Conservation (phyloP, 129 eudicot species). For the Arctium minus region DNA sequence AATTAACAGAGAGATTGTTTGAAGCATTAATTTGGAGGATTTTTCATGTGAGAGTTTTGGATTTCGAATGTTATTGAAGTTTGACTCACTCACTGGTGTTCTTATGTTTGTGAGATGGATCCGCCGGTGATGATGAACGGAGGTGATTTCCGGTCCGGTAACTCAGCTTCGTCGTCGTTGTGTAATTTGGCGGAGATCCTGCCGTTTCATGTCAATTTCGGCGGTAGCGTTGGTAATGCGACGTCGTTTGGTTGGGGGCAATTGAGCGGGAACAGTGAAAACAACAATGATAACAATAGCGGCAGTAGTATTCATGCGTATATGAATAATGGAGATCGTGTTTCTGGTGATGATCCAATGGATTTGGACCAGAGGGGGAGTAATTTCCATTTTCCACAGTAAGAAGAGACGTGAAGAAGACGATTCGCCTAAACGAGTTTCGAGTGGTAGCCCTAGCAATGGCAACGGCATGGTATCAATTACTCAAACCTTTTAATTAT, state of each 20-base stretch:
- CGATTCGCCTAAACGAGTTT: constrained; percentile 46
- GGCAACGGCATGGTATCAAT: constrained; percentile 50
- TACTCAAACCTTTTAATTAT: background rate
- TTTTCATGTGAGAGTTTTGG: background rate
- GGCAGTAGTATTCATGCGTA: constrained; percentile 23
- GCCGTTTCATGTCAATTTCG: constrained; percentile 59
- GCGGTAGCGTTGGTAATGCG: constrained; percentile 15
- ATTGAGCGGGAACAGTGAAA: background rate
- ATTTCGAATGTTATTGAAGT: background rate
- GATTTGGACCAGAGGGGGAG: constrained; percentile 41
- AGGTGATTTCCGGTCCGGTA: constrained; percentile 41
- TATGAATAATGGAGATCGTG: constrained; percentile 26
- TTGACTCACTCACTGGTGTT: background rate
- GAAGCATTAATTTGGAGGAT: background rate
- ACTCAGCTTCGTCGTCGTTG: constrained; percentile 34
- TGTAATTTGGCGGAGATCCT: constrained; percentile 76
- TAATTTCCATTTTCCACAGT: constrained; percentile 29
- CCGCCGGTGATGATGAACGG: constrained; percentile 60
- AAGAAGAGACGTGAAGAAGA: constrained; percentile 55
- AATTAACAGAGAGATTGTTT: too few species aligned
- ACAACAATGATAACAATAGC: background rate
- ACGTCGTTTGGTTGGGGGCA: constrained; percentile 31
- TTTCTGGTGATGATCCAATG: constrained; percentile 45
- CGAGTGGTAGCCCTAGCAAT: constrained; percentile 48
- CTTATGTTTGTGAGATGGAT: constrained; percentile 36